Evolutionary conservation across 176 grass and related monocot species (phyloP).

Genomic region (Alopecurus myosuroides): DNA sequence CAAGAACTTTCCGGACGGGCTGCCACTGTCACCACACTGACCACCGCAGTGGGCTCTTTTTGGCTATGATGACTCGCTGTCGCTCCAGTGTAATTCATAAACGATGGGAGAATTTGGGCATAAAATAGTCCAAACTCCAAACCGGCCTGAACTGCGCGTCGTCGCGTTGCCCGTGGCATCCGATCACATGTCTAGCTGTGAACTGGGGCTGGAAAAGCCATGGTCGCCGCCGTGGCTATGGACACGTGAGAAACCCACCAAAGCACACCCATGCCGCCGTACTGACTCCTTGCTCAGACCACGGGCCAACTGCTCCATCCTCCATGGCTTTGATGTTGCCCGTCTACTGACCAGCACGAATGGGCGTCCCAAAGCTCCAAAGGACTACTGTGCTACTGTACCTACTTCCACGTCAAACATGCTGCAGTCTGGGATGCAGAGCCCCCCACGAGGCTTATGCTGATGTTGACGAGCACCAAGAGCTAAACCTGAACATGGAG

Average conservation of each 20-base stretch:
- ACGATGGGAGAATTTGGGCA: background rate
- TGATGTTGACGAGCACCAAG: background rate
- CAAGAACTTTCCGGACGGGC: background rate
- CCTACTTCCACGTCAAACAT: no score
- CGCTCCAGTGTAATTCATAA: background rate
- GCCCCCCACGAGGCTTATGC: background rate
- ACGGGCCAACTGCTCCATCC: background rate
- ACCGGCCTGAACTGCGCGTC: background rate
- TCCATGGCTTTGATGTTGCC: background rate
- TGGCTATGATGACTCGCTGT: background rate
- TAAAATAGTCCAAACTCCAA: background rate
- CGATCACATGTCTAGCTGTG: background rate
- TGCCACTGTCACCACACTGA: background rate
- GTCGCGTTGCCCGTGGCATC: background rate
- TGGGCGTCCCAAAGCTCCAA: no score
- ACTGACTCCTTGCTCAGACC: background rate
- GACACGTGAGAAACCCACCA: background rate
- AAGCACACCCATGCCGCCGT: background rate
- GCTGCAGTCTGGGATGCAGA: background rate
- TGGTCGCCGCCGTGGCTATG: background rate
- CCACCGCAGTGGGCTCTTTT: background rate
- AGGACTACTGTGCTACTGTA: no score
- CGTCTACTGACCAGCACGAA: background rate
- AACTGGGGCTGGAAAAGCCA: conserved; percentile 10
- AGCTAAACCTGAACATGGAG: background rate